These are phyloP conservation scores for Russula brevipes DNA, from an alignment of 768 basidiomycete species.

Conservation along the genomic window DNA sequence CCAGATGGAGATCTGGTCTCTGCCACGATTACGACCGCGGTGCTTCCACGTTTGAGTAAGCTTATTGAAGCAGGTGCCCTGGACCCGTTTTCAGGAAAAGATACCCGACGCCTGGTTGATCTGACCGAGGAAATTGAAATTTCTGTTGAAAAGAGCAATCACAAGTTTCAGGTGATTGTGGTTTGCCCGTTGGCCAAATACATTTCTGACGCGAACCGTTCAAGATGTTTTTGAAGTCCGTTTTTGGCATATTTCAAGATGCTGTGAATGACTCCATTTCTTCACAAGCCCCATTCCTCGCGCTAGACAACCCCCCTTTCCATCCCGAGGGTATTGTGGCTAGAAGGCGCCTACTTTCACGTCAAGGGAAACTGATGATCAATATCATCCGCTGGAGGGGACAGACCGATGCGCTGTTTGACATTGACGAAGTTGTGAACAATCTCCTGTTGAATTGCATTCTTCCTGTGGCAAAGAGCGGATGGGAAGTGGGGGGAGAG, in stretches of 20 bases:
- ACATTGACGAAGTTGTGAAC: constrained; percentile 48
- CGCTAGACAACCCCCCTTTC: constrained; percentile 46
- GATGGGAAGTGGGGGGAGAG: constrained; percentile 87
- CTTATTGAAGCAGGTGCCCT: constrained; percentile 74
- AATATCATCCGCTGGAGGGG: constrained; percentile 77
- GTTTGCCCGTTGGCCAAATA: not conserved
- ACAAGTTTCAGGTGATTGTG: constrained; percentile 56
- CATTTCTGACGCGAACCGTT: constrained; percentile 4
- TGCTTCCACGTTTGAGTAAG: constrained; percentile 70
- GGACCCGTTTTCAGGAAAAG: constrained; percentile 69
- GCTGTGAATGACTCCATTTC: constrained; percentile 49
- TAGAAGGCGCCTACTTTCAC: constrained; percentile 60
- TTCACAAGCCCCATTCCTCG: constrained; percentile 47
- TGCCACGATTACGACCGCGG: constrained; percentile 78
- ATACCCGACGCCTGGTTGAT: constrained; percentile 62
- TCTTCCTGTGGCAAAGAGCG: constrained; percentile 59
- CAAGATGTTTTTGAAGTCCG: constrained; percentile 56
- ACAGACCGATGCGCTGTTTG: constrained; percentile 56
- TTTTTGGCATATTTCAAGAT: constrained; percentile 47
- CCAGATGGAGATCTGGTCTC: constrained; percentile 85
- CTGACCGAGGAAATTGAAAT: constrained; percentile 77
- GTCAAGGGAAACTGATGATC: constrained; percentile 63
- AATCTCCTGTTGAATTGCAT: constrained; percentile 57
- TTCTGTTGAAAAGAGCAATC: constrained; percentile 57
- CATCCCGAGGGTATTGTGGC: constrained; percentile 73